phyloP scores from a whole-genome alignment of 2,329 filamentous ascomycete genomes.

The Cercospora nicotianae region DNA sequence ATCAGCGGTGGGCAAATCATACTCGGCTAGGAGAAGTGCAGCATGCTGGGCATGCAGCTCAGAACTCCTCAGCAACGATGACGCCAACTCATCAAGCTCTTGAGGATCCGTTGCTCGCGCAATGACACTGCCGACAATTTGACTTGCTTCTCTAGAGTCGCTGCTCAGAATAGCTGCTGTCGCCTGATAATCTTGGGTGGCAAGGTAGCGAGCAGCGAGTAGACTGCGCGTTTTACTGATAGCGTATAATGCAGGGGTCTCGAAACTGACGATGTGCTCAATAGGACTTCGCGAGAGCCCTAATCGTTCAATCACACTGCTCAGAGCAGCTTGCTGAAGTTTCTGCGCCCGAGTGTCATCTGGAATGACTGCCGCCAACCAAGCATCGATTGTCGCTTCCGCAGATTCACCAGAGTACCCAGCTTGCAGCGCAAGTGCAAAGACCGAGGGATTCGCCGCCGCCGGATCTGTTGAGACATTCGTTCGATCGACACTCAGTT shows the following conservation, averaged over 20 bases:
- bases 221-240: neutral
- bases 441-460: neutral
- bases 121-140: neutral
- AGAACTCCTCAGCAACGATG: neutral
- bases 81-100: neutral
- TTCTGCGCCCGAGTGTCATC: neutral
- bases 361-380: neutral
- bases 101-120: neutral
- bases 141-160: neutral
- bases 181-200: neutral
- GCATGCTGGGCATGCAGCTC: slow-evolving; percentile 3
- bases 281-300: neutral
- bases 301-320: neutral
- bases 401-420: neutral
- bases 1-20: neutral
- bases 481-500: no score
- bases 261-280: neutral
- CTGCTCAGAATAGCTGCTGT: neutral
- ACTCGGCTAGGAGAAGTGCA: slow-evolving; percentile 8
- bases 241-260: neutral
- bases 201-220: neutral
- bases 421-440: slow-evolving; percentile 4
- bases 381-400: neutral
- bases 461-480: neutral
- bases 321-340: neutral